Evolutionary conservation across 148 eudicot genomes (phyloP).

Genomic region (Amaranthus hypochondriacus): DNA sequence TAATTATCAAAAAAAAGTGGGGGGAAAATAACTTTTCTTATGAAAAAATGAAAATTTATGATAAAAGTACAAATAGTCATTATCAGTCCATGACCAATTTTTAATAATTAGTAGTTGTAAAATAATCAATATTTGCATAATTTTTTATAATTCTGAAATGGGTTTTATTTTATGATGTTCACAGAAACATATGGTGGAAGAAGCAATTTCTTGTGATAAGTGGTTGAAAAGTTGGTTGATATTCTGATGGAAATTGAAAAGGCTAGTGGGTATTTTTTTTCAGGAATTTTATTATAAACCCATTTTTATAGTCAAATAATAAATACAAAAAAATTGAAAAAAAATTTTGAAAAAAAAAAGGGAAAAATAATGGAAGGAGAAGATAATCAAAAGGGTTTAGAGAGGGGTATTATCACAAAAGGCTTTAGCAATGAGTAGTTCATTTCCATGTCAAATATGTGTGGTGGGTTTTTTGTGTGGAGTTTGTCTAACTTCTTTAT

Average conservation of each 20-base stretch:
- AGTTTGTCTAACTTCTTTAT: conserved; percentile 71
- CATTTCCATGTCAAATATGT: conserved; percentile 90
- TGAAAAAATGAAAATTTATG: too few relatives aligned
- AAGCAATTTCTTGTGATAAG: conserved; percentile 28
- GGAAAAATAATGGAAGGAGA: conserved; percentile 43
- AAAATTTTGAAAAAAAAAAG: neutral
- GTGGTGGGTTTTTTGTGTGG: conserved; percentile 84
- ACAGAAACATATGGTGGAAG: conserved; percentile 8
- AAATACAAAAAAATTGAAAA: too few relatives aligned
- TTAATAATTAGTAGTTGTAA: neutral
- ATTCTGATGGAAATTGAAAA: conserved; percentile 10
- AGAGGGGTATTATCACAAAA: conserved; percentile 78
- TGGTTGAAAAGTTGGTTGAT: conserved; percentile 25
- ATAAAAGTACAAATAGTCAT: too few relatives aligned
- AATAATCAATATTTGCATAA: neutral
- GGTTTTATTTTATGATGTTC: conserved; percentile 7
- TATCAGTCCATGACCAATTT: too few relatives aligned
- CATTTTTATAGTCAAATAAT: neutral
- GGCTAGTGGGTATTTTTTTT: neutral
- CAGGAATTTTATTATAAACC: neutral
- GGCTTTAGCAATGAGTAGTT: conserved; percentile 70
- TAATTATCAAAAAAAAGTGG: neutral
- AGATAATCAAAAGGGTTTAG: conserved; percentile 47
- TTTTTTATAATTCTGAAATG: conserved; percentile 4
- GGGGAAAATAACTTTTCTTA: neutral